Percentiles rank a stretch among this genome's conserved stretches.
These are phyloP conservation scores for Paramecium octaurelia DNA, from an alignment of 73 alveolate genomes.

Conservation along the genomic window DNA sequence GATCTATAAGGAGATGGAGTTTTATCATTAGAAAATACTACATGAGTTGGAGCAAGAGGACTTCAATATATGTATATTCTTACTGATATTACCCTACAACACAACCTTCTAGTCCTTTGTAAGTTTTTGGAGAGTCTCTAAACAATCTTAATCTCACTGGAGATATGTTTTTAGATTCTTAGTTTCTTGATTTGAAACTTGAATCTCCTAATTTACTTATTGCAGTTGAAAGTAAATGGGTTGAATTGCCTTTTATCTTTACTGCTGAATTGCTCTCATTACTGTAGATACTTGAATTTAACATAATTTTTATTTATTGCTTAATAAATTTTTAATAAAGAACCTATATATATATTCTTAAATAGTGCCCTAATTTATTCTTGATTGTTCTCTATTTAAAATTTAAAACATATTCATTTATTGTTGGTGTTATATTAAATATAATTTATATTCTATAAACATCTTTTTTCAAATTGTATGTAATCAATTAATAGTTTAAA, in stretches of 20 bases:
- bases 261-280: background rate
- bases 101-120: background rate
- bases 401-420: background rate
- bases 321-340: background rate
- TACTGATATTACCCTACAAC: constrained; percentile 4
- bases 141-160: constrained; percentile 17
- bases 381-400: background rate
- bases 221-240: background rate
- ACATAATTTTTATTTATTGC: background rate
- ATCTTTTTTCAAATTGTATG: too few species aligned
- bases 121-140: constrained; percentile 3
- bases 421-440: background rate
- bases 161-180: background rate
- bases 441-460: too few species aligned
- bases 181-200: background rate
- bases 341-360: background rate
- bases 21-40: background rate
- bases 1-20: background rate
- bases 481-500: too few species aligned
- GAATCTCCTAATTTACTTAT: constrained; percentile 27
- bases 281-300: constrained; percentile 1
- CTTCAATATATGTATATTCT: background rate
- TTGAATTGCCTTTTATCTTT: background rate
- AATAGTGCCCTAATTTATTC: background rate
- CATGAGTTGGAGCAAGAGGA: background rate